Percentiles rank a stretch among this genome's conserved stretches.
Conservation (phyloP, 1,284 basidiomycete genomes). For the Ganoderma lingzhi region DNA sequence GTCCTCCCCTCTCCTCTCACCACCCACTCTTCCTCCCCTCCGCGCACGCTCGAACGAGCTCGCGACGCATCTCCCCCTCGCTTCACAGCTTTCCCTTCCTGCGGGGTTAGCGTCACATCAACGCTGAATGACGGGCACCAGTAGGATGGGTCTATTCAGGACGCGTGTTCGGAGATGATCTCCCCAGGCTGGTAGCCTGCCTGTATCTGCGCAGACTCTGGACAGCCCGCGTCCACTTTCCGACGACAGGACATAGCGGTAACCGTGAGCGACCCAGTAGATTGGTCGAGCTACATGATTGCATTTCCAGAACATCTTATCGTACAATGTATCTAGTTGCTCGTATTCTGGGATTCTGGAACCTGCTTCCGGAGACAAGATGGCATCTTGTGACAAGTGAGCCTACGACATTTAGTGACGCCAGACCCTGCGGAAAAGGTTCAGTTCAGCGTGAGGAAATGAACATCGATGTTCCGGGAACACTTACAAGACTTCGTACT, state of each 20-base stretch:
- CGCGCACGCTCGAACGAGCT: too few relatives aligned
- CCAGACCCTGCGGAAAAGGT: constrained; percentile 39
- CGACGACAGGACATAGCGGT: not conserved
- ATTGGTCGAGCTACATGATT: not conserved
- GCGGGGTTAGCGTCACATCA: too few relatives aligned
- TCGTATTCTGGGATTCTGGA: not conserved
- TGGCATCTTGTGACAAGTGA: not conserved
- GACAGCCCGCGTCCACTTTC: not conserved
- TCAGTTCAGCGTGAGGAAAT: not conserved
- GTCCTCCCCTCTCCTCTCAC: too few relatives aligned
- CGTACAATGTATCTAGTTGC: constrained; percentile 2
- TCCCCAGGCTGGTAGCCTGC: not conserved
- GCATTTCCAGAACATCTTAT: constrained; percentile 3
- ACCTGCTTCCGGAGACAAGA: not conserved
- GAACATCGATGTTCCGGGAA: too few relatives aligned
- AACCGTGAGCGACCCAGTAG: not conserved
- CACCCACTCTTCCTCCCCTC: too few relatives aligned
- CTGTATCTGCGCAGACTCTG: not conserved
- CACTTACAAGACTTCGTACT: constrained; percentile 30
- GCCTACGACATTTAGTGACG: constrained; percentile 22
- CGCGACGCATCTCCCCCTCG: too few relatives aligned
- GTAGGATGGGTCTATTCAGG: not conserved
- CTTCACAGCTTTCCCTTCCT: too few relatives aligned
- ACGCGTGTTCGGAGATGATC: not conserved
- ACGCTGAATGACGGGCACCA: not conserved